Base-by-base conservation (phyloP, 139 green algal genomes). In the Desmodesmus armatus region DNA sequence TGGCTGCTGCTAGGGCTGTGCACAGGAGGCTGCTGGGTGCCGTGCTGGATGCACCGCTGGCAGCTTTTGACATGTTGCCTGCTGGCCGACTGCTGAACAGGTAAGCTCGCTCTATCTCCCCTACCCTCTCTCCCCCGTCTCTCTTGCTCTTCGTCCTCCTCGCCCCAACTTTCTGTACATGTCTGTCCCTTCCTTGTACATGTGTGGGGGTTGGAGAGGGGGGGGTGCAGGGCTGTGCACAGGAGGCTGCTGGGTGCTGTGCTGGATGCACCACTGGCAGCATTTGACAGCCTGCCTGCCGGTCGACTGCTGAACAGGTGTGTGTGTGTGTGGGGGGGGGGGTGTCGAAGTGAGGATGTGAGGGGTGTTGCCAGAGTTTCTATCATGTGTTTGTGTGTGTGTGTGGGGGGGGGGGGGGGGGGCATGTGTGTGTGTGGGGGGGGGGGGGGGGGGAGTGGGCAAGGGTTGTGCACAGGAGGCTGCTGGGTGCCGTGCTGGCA, bases 251-350 rank as follows among this genome's bases (percentile, higher is more conserved):
- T 98, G 77, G 9, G 25, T 13, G 70, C 93, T 0, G 87, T 97
- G 53, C 74, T 95, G 58, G 41, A 5, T 3, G 87, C 90, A 1
- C 91, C 94, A 0, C 40, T 85, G 63, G 19, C 82, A 1, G 94
- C 94, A 67, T 94, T 97, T 31, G 89, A 95, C 39, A 29, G 65
- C 0, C 90, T 87, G 23, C 87, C 91, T 0, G 27, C 85, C 3
- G 95, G 94, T 35, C 84, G 91, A 25, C 83, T 97, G 3, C 78
- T 97, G 43, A 98, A 98, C 92, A 86, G 89, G 87, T 88, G n/a
- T n/a, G n/a, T n/a, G n/a, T n/a, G n/a, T n/a, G n/a, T n/a, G n/a
- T n/a, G n/a, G n/a, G n/a, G n/a, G n/a, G n/a, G n/a, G n/a, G n/a
- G n/a, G n/a, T n/a, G n/a, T n/a, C n/a, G n/a, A n/a, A n/a, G n/a